Conservation (phyloP, 345 rosid species). For the Turritis glabra region DNA sequence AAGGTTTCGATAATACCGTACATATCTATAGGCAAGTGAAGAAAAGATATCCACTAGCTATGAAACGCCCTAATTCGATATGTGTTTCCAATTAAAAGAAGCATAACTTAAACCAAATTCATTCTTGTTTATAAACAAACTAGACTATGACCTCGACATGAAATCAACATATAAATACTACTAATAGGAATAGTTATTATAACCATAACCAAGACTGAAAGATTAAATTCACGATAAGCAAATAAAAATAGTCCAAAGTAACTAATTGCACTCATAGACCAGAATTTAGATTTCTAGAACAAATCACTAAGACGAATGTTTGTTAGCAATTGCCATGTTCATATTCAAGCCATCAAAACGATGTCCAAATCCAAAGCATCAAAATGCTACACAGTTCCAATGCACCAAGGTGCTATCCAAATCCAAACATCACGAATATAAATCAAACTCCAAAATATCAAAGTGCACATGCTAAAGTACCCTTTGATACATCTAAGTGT, state of each 20-base stretch:
- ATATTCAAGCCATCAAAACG: no score
- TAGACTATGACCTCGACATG: not conserved
- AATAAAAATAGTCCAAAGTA: not conserved
- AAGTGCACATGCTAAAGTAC: not conserved
- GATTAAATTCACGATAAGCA: not conserved
- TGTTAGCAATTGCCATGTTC: not conserved
- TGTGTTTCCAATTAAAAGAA: not conserved
- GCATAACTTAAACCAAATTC: not conserved
- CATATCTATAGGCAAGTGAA: not conserved
- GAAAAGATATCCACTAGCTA: constrained; percentile 1
- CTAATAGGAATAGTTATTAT: not conserved
- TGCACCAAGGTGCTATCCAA: not conserved
- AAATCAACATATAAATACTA: not conserved
- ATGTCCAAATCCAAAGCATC: not conserved
- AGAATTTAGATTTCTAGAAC: not conserved
- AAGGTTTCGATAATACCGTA: not conserved
- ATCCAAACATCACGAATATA: not conserved
- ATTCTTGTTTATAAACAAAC: not conserved
- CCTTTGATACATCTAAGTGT: not conserved
- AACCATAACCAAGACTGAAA: not conserved
- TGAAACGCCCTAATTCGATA: not conserved
- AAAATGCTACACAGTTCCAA: not conserved
- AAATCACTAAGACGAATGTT: not conserved
- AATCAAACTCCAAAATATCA: not conserved
- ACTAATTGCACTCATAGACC: not conserved